These are phyloP conservation scores for Xanthoceras sorbifolium DNA, from an alignment of 345 rosid genomes.

Conservation along the genomic window DNA sequence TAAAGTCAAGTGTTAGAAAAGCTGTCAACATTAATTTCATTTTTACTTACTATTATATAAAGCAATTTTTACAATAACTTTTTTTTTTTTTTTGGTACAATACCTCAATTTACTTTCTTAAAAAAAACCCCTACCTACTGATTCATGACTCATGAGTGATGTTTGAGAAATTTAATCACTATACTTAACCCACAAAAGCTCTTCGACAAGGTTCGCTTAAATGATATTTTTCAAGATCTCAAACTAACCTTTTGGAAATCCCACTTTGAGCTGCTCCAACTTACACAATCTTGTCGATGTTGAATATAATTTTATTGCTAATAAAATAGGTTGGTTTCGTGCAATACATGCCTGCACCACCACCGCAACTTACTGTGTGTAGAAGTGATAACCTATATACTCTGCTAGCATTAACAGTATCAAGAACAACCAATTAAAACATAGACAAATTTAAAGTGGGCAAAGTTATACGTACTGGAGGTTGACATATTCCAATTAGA, in stretches of 20 bases:
- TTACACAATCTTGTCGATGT: not conserved
- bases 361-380: not conserved
- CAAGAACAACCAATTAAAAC: not conserved
- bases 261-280: not conserved
- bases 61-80: not conserved
- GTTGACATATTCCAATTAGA: slow-evolving; percentile 11
- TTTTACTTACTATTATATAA: no score
- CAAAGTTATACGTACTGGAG: not conserved
- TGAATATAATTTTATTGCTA: not conserved
- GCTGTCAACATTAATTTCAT: not conserved
- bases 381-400: not conserved
- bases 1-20: not conserved
- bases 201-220: not conserved
- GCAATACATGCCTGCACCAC: not conserved
- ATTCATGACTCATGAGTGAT: not conserved
- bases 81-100: not conserved
- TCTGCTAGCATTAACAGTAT: not conserved
- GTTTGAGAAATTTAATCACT: no score
- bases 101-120: not conserved
- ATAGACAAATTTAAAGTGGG: not conserved
- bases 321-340: not conserved
- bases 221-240: no score
- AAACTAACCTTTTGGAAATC: no score
- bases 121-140: no score
- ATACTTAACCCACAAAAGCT: not conserved